Conservation (phyloP, 2,329 filamentous ascomycete genomes). For the Chaetomium globosum region DNA sequence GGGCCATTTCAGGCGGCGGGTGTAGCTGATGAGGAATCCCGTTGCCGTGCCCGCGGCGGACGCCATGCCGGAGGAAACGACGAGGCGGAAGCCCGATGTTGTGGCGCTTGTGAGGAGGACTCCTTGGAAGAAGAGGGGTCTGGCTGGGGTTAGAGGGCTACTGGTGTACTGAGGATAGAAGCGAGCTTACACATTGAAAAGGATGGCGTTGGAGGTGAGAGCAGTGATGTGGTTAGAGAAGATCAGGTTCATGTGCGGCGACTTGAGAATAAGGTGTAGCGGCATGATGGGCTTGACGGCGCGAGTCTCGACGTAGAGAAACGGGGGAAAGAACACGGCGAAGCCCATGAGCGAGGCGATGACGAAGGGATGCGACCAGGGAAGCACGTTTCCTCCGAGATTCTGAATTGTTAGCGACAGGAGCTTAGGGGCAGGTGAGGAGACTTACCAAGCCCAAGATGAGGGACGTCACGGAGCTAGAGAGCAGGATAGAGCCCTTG, state of each 20-base stretch:
- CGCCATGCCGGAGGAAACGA: constrained; percentile 62
- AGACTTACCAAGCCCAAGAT: constrained; percentile 60
- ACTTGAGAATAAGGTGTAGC: constrained; percentile 52
- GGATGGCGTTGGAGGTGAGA: constrained; percentile 57
- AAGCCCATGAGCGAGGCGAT: constrained; percentile 55
- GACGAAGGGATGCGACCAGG: constrained; percentile 64
- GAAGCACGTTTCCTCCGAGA: constrained; percentile 64
- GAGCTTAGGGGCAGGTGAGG: neutral
- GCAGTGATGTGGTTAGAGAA: constrained; percentile 57
- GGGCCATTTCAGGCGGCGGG: constrained; percentile 62
- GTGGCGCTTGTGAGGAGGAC: constrained; percentile 72
- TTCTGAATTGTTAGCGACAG: constrained; percentile 45
- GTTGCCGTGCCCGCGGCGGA: constrained; percentile 59
- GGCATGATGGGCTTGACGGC: constrained; percentile 63
- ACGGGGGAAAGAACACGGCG: constrained; percentile 51
- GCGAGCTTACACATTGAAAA: constrained; percentile 56
- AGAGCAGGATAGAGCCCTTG: constrained; percentile 57
- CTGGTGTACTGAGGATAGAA: neutral
- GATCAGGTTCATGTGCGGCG: constrained; percentile 61
- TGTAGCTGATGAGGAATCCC: constrained; percentile 64
- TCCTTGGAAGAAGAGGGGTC: constrained; percentile 74
- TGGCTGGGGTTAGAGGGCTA: neutral
- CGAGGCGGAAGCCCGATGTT: constrained; percentile 70
- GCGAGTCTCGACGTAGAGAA: constrained; percentile 56
- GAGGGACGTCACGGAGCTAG: constrained; percentile 57